Base-by-base conservation (phyloP, 2,329 filamentous ascomycete species). In the Thermothelomyces thermophilus region DNA sequence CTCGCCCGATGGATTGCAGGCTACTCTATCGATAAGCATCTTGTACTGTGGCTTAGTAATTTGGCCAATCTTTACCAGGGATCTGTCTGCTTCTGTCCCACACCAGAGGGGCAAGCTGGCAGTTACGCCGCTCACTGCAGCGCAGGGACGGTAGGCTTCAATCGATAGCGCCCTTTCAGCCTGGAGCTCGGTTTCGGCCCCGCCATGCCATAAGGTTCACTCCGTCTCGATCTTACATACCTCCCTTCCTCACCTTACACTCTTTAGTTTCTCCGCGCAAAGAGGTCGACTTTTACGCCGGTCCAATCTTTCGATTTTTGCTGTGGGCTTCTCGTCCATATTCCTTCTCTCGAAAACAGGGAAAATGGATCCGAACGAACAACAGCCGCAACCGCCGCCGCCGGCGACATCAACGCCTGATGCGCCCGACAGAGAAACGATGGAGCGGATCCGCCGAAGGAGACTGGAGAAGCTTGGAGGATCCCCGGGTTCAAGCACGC, bases 381-480 rank as follows among this genome's bases (percentile, higher is more conserved):
- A 73, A 51, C 19, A 51, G 2, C 48, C 52, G 36, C 34, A 54
- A 51, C 16, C 53, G 2, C 48, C 54, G 41, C 41, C 56, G 41
- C 24, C 24, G 24, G 9, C 24, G 9, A 22, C 50, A 26, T 28
- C 55, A 43, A 55, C 56, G 58, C 68, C 68, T 42, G 77, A 80
- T 59, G 77, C 74, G 52, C 77, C 77, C 19, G 76, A 80, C 59
- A 73, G 74, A 61, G 75, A 79, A 62, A 78, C 75, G 63, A 80
- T 80, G 75, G 76, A 77, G 53, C 73, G 77, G 71, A 77, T 77
- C 54, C 72, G 74, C 44, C 68, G 69, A 37, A 68, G 74, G 39
- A 69, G 74, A 44, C 64, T 77, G n/a, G 73, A 69, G 22, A 76
- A 73, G 65, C 68, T 76, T n/a, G 72, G 73, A 35, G 73, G 56